phyloP scores from a whole-genome alignment of 2,329 filamentous ascomycete genomes.

The Lasiodiplodia gonubiensis region DNA sequence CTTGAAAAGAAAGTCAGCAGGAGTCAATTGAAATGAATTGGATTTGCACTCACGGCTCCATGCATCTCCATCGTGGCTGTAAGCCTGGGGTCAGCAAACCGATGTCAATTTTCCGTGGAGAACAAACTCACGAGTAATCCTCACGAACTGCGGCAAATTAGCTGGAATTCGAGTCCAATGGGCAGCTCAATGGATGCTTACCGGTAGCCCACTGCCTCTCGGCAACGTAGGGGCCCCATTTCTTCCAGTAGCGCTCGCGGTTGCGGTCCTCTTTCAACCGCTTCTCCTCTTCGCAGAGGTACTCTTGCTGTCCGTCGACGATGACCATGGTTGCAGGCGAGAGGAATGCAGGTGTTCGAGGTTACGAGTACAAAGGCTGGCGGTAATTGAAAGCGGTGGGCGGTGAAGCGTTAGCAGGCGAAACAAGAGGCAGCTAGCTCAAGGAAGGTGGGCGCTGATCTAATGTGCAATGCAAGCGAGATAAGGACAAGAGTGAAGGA shows the following conservation, averaged over 20 bases:
- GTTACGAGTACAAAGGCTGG: conserved; percentile 2
- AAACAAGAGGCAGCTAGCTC: conserved; percentile 2
- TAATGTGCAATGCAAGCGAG: conserved; percentile 23
- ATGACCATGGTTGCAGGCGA: conserved; percentile 73
- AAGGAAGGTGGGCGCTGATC: conserved; percentile 17
- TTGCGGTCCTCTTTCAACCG: conserved; percentile 85
- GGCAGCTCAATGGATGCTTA: conserved; percentile 49
- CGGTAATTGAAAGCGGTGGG: conserved; percentile 7
- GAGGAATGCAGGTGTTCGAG: background rate
- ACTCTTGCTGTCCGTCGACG: conserved; percentile 79
- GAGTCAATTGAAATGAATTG: background rate
- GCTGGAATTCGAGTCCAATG: conserved; percentile 29
- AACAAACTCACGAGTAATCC: conserved; percentile 75
- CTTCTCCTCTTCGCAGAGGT: conserved; percentile 87
- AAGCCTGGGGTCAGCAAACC: conserved; percentile 36
- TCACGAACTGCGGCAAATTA: conserved; percentile 70
- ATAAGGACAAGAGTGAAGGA: conserved; percentile 11
- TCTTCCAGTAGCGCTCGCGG: conserved; percentile 93
- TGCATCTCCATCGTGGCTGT: conserved; percentile 80
- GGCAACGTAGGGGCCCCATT: conserved; percentile 92
- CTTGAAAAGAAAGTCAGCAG: conserved; percentile 55
- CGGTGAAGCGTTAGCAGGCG: background rate
- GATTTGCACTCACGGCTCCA: conserved; percentile 79
- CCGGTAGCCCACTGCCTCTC: conserved; percentile 96
- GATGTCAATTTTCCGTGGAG: conserved; percentile 26